phyloP scores from a whole-genome alignment of 768 basidiomycete genomes.

The Chalciporus pseudorubinellus region DNA sequence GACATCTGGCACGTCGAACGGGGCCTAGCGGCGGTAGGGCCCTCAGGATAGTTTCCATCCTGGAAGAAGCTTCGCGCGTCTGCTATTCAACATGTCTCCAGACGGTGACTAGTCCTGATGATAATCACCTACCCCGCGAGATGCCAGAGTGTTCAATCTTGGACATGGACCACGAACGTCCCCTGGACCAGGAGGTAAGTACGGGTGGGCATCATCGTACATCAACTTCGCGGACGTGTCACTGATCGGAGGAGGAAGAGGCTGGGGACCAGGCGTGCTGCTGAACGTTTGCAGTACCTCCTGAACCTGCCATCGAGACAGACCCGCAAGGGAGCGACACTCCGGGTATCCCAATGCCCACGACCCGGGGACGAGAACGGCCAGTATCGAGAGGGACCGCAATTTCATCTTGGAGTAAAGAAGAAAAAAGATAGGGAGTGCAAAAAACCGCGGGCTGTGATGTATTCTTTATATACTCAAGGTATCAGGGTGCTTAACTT shows the following conservation, averaged over 20 bases:
- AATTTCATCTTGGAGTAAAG: too few species aligned
- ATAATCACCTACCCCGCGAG: slow-evolving; percentile 31
- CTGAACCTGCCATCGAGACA: slow-evolving; percentile 15
- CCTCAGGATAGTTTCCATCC: slow-evolving; percentile 15
- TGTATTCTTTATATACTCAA: too few species aligned
- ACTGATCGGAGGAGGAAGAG: slow-evolving; percentile 20
- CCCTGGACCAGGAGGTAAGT: slow-evolving; percentile 7
- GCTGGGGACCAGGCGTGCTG: slow-evolving; percentile 23
- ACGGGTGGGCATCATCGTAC: slow-evolving; percentile 19
- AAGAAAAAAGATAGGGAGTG: too few species aligned
- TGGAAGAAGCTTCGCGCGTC: slow-evolving; percentile 22
- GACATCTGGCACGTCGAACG: slow-evolving; percentile 9
- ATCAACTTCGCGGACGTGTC: slow-evolving; percentile 26
- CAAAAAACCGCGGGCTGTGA: too few species aligned
- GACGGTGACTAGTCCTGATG: too few species aligned
- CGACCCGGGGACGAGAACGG: slow-evolving; percentile 8
- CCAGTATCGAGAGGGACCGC: slow-evolving; percentile 1
- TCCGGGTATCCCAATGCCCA: slow-evolving; percentile 10
- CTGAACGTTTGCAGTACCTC: slow-evolving; percentile 12
- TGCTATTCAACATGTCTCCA: too few species aligned
- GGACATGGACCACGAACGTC: slow-evolving; percentile 28
- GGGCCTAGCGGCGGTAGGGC: slow-evolving; percentile 15
- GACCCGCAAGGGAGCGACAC: slow-evolving; percentile 20
- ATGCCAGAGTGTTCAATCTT: slow-evolving; percentile 24
- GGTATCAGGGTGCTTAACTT: too few species aligned